Evolutionary conservation across 768 basidiomycete genomes (phyloP).

Genomic region (Asterophora parasitica): DNA sequence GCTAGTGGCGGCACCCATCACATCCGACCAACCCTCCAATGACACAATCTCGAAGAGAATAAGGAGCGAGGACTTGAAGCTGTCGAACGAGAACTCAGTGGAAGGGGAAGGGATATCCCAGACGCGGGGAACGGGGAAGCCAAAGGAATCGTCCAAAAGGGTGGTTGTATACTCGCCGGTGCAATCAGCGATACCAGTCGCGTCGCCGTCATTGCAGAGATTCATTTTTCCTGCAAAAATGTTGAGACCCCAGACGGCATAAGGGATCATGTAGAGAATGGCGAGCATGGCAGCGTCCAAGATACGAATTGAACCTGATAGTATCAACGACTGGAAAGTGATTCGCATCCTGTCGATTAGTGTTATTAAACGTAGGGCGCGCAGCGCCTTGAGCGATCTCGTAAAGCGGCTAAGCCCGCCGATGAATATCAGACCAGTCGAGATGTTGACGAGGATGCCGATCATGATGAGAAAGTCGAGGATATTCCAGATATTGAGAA

Average conservation of each 20-base stretch:
- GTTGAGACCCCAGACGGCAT: conserved; percentile 91
- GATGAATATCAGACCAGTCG: conserved; percentile 66
- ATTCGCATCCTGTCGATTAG: conserved; percentile 81
- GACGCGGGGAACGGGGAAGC: conserved; percentile 75
- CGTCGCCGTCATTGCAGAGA: conserved; percentile 69
- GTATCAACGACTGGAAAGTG: conserved; percentile 83
- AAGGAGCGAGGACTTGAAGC: conserved; percentile 74
- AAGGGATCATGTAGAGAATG: conserved; percentile 87
- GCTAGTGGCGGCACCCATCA: conserved; percentile 75
- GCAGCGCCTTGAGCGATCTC: conserved; percentile 80
- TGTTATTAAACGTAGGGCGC: conserved; percentile 86
- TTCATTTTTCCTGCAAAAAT: conserved; percentile 87
- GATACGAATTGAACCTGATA: conserved; percentile 81
- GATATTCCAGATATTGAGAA: conserved; percentile 89
- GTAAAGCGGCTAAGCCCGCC: conserved; percentile 80
- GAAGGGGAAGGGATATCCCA: conserved; percentile 86
- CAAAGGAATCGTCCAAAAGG: conserved; percentile 55
- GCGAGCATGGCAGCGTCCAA: conserved; percentile 87
- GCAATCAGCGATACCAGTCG: conserved; percentile 58
- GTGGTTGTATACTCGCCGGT: conserved; percentile 68
- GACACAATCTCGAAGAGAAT: conserved; percentile 97
- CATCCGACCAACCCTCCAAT: conserved; percentile 95
- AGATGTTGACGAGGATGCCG: conserved; percentile 71
- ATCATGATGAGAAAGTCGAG: conserved; percentile 83
- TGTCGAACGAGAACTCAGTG: conserved; percentile 86